These are phyloP conservation scores for Vanilla planifolia DNA, from an alignment of 106 monocot genomes.

Conservation along the genomic window DNA sequence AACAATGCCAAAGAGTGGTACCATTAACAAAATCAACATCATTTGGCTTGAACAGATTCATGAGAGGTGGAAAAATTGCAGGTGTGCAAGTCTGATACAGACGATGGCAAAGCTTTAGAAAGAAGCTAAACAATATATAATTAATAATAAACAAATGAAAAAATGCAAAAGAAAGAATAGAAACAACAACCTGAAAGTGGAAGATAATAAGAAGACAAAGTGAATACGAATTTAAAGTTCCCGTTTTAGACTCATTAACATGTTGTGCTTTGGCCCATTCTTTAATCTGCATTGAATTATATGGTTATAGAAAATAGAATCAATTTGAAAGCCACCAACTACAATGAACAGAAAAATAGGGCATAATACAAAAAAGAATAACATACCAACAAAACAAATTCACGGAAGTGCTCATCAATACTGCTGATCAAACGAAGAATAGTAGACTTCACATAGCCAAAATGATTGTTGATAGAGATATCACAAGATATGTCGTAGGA, in stretches of 20 bases:
- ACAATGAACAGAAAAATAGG: neutral
- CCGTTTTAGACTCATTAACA: constrained; percentile 71
- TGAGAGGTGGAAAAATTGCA: constrained; percentile 75
- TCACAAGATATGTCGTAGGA: constrained; percentile 66
- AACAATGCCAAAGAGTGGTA: neutral
- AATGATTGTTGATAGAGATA: constrained; percentile 64
- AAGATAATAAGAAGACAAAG: constrained; percentile 83
- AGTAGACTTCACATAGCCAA: constrained; percentile 65
- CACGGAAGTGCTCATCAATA: constrained; percentile 68
- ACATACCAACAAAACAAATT: constrained; percentile 84
- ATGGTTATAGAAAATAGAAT: neutral
- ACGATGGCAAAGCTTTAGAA: neutral
- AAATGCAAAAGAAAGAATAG: constrained; percentile 4
- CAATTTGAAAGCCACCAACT: constrained; percentile 9
- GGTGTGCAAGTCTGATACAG: constrained; percentile 58
- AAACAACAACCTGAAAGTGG: constrained; percentile 93
- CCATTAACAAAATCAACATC: constrained; percentile 14
- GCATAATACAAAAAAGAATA: neutral
- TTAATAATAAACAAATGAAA: neutral
- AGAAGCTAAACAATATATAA: neutral
- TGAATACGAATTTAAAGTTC: constrained; percentile 85
- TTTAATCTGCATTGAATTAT: constrained; percentile 48
- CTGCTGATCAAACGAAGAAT: constrained; percentile 43
- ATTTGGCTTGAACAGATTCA: constrained; percentile 47
- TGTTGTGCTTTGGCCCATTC: constrained; percentile 90